phyloP scores from a whole-genome alignment of 164 flowering plant species.

The Vitis labrusca region DNA sequence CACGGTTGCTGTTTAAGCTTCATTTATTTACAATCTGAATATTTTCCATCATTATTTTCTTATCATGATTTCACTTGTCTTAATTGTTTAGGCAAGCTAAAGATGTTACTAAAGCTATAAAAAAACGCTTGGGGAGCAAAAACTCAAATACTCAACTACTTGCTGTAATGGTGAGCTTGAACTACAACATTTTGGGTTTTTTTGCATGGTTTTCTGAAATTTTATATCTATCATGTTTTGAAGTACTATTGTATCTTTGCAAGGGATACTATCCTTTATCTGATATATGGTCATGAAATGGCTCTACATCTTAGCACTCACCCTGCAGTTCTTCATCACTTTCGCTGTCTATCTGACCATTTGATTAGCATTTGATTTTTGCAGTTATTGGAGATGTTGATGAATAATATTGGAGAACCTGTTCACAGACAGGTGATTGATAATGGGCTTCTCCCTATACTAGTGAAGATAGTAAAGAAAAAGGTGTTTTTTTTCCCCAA shows the following conservation, averaged over 20 bases:
- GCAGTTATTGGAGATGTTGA: slow-evolving; percentile 93
- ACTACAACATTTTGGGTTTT: neutral
- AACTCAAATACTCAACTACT: slow-evolving; percentile 60
- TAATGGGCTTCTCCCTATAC: slow-evolving; percentile 63
- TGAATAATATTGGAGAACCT: slow-evolving; percentile 91
- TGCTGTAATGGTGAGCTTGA: slow-evolving; percentile 62
- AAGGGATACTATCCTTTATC: neutral
- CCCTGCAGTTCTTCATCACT: neutral
- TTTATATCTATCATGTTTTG: neutral
- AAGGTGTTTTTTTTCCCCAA: slow-evolving; percentile 51
- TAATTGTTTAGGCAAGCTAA: slow-evolving; percentile 56
- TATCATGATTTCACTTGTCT: neutral
- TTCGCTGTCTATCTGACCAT: neutral
- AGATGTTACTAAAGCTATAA: slow-evolving; percentile 76
- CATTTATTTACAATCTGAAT: too few relatives aligned
- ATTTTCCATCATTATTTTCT: neutral
- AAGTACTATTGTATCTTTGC: neutral
- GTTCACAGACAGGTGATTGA: slow-evolving; percentile 81
- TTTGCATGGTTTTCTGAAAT: neutral
- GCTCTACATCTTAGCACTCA: too few relatives aligned
- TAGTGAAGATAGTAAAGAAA: slow-evolving; percentile 97
- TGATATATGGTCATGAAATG: neutral
- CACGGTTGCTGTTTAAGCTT: too few relatives aligned
- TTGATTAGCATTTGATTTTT: slow-evolving; percentile 13
- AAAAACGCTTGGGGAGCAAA: slow-evolving; percentile 77